A percentile compares a stretch with the other conserved stretches of the same genome.
Conservation (phyloP, 257 asterid species). For the Primulina eburnea region DNA sequence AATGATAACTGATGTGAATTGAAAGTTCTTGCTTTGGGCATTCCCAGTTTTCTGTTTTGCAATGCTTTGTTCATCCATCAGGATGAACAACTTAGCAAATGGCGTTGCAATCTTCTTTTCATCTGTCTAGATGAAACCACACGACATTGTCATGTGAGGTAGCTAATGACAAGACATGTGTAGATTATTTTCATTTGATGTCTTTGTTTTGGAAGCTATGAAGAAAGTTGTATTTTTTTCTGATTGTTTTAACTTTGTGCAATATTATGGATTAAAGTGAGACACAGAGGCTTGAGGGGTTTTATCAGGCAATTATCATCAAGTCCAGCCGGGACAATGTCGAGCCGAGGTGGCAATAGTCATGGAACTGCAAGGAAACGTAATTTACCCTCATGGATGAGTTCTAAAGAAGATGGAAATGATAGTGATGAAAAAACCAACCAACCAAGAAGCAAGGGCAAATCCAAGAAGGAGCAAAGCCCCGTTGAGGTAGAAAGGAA, state of each 20-base stretch:
- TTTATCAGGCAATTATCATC: not conserved
- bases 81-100: not conserved
- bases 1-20: not conserved
- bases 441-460: conserved; percentile 25
- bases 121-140: not conserved
- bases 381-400: conserved; percentile 92
- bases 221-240: conserved; percentile 5
- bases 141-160: not conserved
- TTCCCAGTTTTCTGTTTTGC: conserved; percentile 1
- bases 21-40: conserved; percentile 1
- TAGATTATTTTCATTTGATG: not conserved
- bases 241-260: conserved; percentile 24
- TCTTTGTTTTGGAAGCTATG: not conserved
- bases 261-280: conserved; percentile 11
- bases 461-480: conserved; percentile 30
- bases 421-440: conserved; percentile 34
- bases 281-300: conserved; percentile 5
- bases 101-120: not conserved
- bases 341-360: conserved; percentile 9
- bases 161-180: not conserved
- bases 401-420: conserved; percentile 45
- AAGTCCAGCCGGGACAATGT: conserved; percentile 45
- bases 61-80: not conserved
- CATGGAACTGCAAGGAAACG: conserved; percentile 44
- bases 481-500: conserved; percentile 5